Base-by-base conservation (phyloP, 2,329 filamentous ascomycete genomes). In the Rutstroemia sp. region DNA sequence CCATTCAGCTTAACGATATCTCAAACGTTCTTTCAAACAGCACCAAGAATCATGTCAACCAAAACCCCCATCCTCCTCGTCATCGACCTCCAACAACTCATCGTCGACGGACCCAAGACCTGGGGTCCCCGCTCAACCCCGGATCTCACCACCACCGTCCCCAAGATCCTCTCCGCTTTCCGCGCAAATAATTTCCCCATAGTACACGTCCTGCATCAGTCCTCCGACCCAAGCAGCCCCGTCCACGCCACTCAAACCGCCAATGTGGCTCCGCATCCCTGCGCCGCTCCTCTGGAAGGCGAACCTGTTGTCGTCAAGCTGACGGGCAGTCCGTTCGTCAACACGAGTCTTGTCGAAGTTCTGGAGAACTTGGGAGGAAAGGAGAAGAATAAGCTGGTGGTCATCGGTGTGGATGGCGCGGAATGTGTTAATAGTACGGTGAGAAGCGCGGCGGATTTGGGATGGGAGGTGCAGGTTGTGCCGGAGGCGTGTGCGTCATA, bases 121-220 rank as follows among this genome's bases (percentile, higher is more conserved):
- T 63, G 60, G 60, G 63, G 62, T 7, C 58, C 62, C 6, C 61
- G 63, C 45, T 66, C 62, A 10, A 66, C 62, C 7, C 62, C 61
- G 8, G n/a, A 54, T 4, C 57, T 65, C 39, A 56, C 38, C 23
- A 27, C 57, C 9, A 65, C 60, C 38, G 57, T 63, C 9, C 23
- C 54, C 1, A 30, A 45, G 34, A 23, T 66, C 30, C 59, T 66
- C 37, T 34, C 27, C 5, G 50, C 53, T 21, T 66, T 61, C 59
- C 64, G 63, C 7, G 46, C 49, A 1, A 56, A 55, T 1, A 37
- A 12, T 6, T 62, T 58, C 54, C 63, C 60, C 12, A 37, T 66
- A 9, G 16, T 65, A 2, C 64, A 65, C 39, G 49, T 65, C 9
- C 57, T 61, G 9, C 63, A 65, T 50, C 61, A 65, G 30, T 60